Evolutionary conservation across 495 filamentous ascomycete species (phyloP), one percentile per base, ranked within the genome.

Genomic region (Aspergillus nidulans): DNA sequence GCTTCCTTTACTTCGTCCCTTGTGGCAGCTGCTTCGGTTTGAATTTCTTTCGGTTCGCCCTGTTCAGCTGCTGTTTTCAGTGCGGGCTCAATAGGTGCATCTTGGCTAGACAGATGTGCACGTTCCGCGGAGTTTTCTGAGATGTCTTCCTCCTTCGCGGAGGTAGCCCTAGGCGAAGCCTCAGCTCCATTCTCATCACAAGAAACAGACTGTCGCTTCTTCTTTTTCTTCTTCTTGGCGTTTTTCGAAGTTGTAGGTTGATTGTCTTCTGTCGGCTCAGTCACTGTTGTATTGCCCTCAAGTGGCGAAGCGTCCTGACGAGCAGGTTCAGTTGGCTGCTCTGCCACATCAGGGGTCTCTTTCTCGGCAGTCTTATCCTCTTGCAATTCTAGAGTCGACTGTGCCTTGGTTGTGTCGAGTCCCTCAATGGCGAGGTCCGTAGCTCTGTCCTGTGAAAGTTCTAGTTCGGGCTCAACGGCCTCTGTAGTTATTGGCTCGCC

Each of bases 161-260:
- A 32, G 41, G 61, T 25, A 39, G 45, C 7, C 19, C 34, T 12
- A 8, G 4, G 4, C 10, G 30, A 10, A 12, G 13, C 43, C 24
- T 39, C 49, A 48, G 56, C 18, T 41, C 59, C 58, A 15, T 43
- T 46, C 19, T 62, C 57, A 4, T 63, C 60, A 15, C 54, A n/a
- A 15, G 55, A 50, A 54, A 57, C 44, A 8, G 68, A 68, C 45
- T 66, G 64, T 24, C 57, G 59, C 53, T 69, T 71, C 63, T 69
- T 73, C 53, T 73, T 71, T 52, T 70, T 69, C 51, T 69, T 60
- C 39, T 61, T 62, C 58, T 59, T 59, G 24, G 59, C 54, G 42
- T 62, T 65, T 36, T 66, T 66, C 8, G 60, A 42, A 34, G 47
- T 41, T 12, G 49, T 26, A 39, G 59, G 20, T 21, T 55, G 55